phyloP scores from a whole-genome alignment of 2,329 filamentous ascomycete genomes.

The Cercospora berteroae region DNA sequence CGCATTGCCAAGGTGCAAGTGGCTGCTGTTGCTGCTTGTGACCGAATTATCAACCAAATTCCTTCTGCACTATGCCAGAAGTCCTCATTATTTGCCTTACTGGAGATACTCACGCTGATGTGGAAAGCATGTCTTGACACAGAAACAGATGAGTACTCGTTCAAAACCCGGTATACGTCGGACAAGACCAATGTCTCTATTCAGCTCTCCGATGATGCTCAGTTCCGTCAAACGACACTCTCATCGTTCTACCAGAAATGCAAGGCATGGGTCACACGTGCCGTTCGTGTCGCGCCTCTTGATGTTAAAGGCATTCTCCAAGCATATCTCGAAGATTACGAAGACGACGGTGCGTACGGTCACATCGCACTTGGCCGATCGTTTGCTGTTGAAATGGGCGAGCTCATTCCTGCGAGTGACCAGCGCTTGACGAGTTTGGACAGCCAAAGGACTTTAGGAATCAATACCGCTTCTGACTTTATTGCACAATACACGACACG shows the following conservation, averaged over 20 bases:
- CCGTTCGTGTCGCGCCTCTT: slow-evolving; percentile 80
- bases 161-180: slow-evolving; percentile 77
- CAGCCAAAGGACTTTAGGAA: slow-evolving; percentile 65
- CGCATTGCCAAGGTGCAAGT: slow-evolving; percentile 88
- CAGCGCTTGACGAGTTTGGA: slow-evolving; percentile 82
- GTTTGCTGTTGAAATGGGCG: slow-evolving; percentile 90
- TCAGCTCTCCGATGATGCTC: slow-evolving; percentile 90
- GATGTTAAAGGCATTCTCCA: slow-evolving; percentile 94
- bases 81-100: slow-evolving; percentile 83
- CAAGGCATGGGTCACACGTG: slow-evolving; percentile 73
- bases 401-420: slow-evolving; percentile 79
- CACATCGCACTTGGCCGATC: slow-evolving; percentile 90
- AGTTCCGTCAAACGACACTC: slow-evolving; percentile 75
- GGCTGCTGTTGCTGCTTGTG: slow-evolving; percentile 77
- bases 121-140: slow-evolving; percentile 93
- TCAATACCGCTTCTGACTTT: slow-evolving; percentile 94
- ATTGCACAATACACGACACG: slow-evolving; percentile 95
- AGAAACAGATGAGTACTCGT: slow-evolving; percentile 91
- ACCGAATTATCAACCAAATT: slow-evolving; percentile 78
- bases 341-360: slow-evolving; percentile 85
- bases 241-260: slow-evolving; percentile 74
- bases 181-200: slow-evolving; percentile 74
- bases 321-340: slow-evolving; percentile 92
- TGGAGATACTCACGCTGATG: slow-evolving; percentile 90
- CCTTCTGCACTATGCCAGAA: slow-evolving; percentile 89